phyloP scores from a whole-genome alignment of 306 rosid species.

The Glycine tomentella region DNA sequence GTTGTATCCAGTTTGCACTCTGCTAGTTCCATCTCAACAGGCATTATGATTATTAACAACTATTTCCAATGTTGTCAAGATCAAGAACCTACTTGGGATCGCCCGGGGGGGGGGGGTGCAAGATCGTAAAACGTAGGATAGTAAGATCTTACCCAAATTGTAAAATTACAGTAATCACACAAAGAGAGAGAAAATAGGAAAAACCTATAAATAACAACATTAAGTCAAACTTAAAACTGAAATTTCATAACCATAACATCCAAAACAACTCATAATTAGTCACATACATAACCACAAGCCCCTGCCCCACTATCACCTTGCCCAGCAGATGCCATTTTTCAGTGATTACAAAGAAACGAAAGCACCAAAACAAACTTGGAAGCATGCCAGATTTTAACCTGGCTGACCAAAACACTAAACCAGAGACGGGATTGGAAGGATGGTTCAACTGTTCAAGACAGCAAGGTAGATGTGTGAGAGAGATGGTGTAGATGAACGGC shows the following conservation, averaged over 20 bases:
- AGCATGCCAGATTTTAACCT: too few species aligned
- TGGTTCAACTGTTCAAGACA: background rate
- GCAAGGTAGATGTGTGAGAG: background rate
- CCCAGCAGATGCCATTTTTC: background rate
- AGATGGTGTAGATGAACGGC: background rate
- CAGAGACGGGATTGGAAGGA: background rate
- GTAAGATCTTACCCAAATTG: background rate
- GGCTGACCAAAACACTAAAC: background rate
- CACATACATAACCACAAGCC: background rate
- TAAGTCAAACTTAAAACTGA: background rate
- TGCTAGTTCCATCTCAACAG: background rate
- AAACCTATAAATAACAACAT: background rate
- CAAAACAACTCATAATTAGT: background rate
- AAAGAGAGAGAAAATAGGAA: background rate
- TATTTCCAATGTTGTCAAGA: background rate
- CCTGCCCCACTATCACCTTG: background rate
- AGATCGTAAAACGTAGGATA: background rate
- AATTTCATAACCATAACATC: conserved; percentile 1
- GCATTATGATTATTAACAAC: background rate
- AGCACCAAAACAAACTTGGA: too few species aligned
- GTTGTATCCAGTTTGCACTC: background rate
- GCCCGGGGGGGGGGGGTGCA: background rate
- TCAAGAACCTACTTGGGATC: background rate
- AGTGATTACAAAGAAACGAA: background rate
- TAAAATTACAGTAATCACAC: background rate